Conservation (phyloP, 176 grass and related monocot genomes). For the Bonia amplexicaulis region DNA sequence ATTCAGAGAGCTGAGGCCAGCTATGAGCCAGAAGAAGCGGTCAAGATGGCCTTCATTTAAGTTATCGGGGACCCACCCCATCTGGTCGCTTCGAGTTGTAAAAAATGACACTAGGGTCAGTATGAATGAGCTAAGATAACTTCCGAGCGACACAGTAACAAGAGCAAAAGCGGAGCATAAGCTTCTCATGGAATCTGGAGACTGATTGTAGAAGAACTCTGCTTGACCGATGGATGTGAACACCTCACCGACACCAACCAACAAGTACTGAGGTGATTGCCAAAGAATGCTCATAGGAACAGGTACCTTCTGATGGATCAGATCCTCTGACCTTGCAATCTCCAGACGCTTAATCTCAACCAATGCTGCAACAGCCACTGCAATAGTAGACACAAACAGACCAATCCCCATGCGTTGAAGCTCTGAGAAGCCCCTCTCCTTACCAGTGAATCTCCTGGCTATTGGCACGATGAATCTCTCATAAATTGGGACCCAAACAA, state of each 20-base stretch:
- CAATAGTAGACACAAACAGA: slow-evolving; percentile 62
- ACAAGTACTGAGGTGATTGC: slow-evolving; percentile 75
- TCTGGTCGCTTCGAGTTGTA: slow-evolving; percentile 40
- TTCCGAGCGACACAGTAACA: slow-evolving; percentile 66
- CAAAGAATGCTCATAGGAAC: slow-evolving; percentile 82
- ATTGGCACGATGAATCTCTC: slow-evolving; percentile 68
- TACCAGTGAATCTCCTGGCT: slow-evolving; percentile 63
- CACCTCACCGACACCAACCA: slow-evolving; percentile 69
- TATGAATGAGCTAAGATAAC: slow-evolving; percentile 75
- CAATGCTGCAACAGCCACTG: slow-evolving; percentile 55
- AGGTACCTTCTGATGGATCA: slow-evolving; percentile 47
- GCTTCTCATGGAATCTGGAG: slow-evolving; percentile 83
- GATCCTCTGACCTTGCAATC: slow-evolving; percentile 46
- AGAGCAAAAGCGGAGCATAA: slow-evolving; percentile 64
- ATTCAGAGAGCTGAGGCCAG: slow-evolving; percentile 60
- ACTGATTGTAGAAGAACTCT: slow-evolving; percentile 82
- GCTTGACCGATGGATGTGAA: slow-evolving; percentile 66
- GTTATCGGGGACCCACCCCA: slow-evolving; percentile 85
- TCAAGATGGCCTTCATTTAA: slow-evolving; percentile 90
- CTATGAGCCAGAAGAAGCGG: slow-evolving; percentile 73
- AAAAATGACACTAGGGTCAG: slow-evolving; percentile 52
- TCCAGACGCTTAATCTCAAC: slow-evolving; percentile 70
- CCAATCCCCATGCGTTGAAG: slow-evolving; percentile 74
- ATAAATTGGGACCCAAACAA: slow-evolving; percentile 65
- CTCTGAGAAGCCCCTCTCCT: slow-evolving; percentile 75